Percentiles rank a stretch among this genome's conserved stretches.
Conservation (phyloP, 1,139 yeast species). For the Hansenula sp. region DNA sequence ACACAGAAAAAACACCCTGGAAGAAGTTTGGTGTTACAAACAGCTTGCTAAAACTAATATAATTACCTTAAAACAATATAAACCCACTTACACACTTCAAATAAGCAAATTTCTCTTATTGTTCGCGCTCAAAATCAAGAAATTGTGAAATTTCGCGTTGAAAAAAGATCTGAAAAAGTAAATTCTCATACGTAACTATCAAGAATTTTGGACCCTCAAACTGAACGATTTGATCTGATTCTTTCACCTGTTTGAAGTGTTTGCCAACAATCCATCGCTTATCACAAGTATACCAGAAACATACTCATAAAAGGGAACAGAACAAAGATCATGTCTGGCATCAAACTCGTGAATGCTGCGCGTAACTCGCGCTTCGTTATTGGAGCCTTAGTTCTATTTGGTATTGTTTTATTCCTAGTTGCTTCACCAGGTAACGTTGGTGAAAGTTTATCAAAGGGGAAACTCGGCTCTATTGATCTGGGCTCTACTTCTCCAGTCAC, state of each 20-base stretch:
- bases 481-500: background rate
- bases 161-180: background rate
- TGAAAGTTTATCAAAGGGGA: slow-evolving; percentile 17
- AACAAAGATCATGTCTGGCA: background rate
- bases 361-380: slow-evolving; percentile 22
- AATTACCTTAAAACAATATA: too few relatives aligned
- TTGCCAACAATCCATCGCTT: background rate
- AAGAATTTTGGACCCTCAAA: too few relatives aligned
- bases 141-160: slow-evolving; percentile 4
- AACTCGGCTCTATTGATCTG: slow-evolving; percentile 5
- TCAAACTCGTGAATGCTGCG: slow-evolving; percentile 3
- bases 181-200: slow-evolving; percentile 3
- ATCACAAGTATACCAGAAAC: background rate
- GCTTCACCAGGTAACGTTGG: slow-evolving; percentile 18
- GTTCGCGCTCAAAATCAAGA: background rate
- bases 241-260: slow-evolving; percentile 8
- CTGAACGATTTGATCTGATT: too few relatives aligned
- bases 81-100: too few relatives aligned
- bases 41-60: too few relatives aligned
- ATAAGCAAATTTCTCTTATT: too few relatives aligned
- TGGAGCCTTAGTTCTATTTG: slow-evolving; percentile 20
- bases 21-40: too few relatives aligned
- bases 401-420: slow-evolving; percentile 17
- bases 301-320: too few relatives aligned
- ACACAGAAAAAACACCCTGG: too few relatives aligned